phyloP scores from a whole-genome alignment of 176 grass and related monocot species.

The Bothriochloa decipiens region DNA sequence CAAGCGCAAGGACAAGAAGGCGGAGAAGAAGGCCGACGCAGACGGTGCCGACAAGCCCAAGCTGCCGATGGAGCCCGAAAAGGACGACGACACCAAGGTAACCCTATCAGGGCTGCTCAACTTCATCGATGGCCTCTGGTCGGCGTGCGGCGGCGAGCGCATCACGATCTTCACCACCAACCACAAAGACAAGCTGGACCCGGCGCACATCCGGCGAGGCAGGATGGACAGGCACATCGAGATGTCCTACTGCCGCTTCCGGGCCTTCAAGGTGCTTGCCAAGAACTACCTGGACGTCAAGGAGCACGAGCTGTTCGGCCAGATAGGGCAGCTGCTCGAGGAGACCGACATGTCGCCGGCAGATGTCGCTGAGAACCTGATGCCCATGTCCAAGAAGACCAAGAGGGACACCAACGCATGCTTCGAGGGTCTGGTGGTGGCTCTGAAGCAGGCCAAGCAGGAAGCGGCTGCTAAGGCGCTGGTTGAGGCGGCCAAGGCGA shows the following conservation, averaged over 20 bases:
- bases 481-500: neutral
- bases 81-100: slow-evolving; percentile 46
- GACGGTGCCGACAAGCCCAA: neutral
- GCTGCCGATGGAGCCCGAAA: neutral
- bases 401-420: slow-evolving; percentile 26
- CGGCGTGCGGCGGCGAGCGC: slow-evolving; percentile 70
- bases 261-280: slow-evolving; percentile 69
- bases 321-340: slow-evolving; percentile 39
- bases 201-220: slow-evolving; percentile 61
- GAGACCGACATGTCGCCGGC: slow-evolving; percentile 64
- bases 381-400: slow-evolving; percentile 54
- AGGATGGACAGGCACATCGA: slow-evolving; percentile 91
- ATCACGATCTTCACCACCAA: slow-evolving; percentile 81
- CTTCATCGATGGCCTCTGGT: slow-evolving; percentile 85
- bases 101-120: slow-evolving; percentile 73
- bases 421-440: slow-evolving; percentile 37
- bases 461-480: neutral
- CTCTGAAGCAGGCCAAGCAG: slow-evolving; percentile 40
- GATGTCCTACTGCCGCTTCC: slow-evolving; percentile 71
- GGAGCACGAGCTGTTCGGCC: slow-evolving; percentile 37
- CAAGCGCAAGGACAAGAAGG: slow-evolving; percentile 48
- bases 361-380: slow-evolving; percentile 66
- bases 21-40: neutral
- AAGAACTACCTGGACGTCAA: slow-evolving; percentile 51
- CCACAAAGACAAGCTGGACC: slow-evolving; percentile 69